Evolutionary conservation across 495 filamentous ascomycete species (phyloP), one percentile per base, ranked within the genome.

Genomic region (Lasiosphaeriaceae sp.): DNA sequence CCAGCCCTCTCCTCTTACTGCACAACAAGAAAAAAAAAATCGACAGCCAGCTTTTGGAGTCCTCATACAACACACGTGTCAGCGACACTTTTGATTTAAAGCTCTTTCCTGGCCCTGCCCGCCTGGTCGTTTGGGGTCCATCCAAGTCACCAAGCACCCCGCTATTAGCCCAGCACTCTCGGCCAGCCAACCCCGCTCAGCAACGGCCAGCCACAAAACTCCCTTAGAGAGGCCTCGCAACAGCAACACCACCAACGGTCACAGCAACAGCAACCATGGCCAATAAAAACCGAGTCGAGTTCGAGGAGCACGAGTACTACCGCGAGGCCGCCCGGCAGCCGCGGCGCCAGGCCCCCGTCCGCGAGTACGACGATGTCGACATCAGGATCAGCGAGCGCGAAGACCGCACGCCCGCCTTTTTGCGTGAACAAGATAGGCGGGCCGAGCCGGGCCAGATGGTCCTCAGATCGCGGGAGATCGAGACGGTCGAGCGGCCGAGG

Each of bases 391-490:
- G 69, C n/a, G 70, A 74, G 16, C 67, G 69, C n/a, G 70, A 74
- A 14, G 68, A 70, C 49, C 64, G 65, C 21, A 64, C 73, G 41
- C 77, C 75, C 20, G 66, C 69, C 47, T 78, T 76, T 57, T 60
- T 78, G 51, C 72, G 69, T 16, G 73, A 75, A 31, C 26, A 31
- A 39, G 62, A 56, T 24, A 68, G 69, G 52, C 73, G 69, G 19
- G 45, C 67, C 26, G 71, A 75, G 35, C 57, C 69, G 20, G 74
- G 74, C 34, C 61, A 68, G 50, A 29, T 79, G 55, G 76, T 80
- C 20, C 73, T 79, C 45, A 68, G 76, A 29, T 65, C 70, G 53
- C 69, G 74, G 41, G 76, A 79, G 54, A 62, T 74, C 31, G 77
- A 80, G 63, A 74, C 71, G 0, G 48, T 76, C 26, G 75, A 77